A percentile compares a stretch with the other conserved stretches of the same genome.
Evolutionary conservation across 352 stramenopile genomes (phyloP).

Genomic region (Phytophthora foliorum): DNA sequence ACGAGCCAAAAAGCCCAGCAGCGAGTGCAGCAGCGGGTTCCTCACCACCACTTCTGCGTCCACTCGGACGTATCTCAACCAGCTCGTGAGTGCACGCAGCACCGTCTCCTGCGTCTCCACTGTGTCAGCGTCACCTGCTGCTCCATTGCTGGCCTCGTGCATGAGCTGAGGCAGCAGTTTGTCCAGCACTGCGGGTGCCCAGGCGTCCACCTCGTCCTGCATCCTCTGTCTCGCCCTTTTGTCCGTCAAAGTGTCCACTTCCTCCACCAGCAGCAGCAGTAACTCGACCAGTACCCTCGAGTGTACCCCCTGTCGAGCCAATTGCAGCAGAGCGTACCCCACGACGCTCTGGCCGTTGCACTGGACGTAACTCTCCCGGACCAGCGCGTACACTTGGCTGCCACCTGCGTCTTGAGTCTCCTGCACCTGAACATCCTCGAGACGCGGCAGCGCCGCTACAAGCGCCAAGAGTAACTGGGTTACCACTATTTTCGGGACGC

Average conservation of each 20-base stretch:
- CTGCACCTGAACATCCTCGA: constrained; percentile 48
- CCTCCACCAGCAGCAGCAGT: constrained; percentile 76
- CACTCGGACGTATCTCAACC: constrained; percentile 70
- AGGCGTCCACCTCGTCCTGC: constrained; percentile 69
- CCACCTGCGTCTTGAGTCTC: constrained; percentile 9
- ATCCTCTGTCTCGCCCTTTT: constrained; percentile 57
- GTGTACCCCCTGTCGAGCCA: constrained; percentile 49
- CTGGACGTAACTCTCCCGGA: constrained; percentile 28
- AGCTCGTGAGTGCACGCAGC: constrained; percentile 66
- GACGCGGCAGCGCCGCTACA: constrained; percentile 63
- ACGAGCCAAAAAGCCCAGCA: constrained; percentile 67
- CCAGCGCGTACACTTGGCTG: constrained; percentile 20
- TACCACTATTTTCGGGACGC: constrained; percentile 71
- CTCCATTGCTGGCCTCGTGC: constrained; percentile 50
- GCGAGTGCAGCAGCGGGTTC: constrained; percentile 77
- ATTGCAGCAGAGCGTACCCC: constrained; percentile 64
- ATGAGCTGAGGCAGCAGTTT: constrained; percentile 80
- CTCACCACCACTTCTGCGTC: constrained; percentile 49
- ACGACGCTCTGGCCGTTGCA: constrained; percentile 51
- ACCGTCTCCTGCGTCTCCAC: constrained; percentile 65
- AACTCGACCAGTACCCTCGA: constrained; percentile 59
- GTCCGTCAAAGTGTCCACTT: constrained; percentile 65
- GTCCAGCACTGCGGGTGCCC: constrained; percentile 67
- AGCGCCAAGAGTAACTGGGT: constrained; percentile 82
- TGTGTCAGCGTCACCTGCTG: constrained; percentile 25